Evolutionary conservation across 2,329 filamentous ascomycete species (phyloP).

Genomic region (Fusarium solani-melongenae): DNA sequence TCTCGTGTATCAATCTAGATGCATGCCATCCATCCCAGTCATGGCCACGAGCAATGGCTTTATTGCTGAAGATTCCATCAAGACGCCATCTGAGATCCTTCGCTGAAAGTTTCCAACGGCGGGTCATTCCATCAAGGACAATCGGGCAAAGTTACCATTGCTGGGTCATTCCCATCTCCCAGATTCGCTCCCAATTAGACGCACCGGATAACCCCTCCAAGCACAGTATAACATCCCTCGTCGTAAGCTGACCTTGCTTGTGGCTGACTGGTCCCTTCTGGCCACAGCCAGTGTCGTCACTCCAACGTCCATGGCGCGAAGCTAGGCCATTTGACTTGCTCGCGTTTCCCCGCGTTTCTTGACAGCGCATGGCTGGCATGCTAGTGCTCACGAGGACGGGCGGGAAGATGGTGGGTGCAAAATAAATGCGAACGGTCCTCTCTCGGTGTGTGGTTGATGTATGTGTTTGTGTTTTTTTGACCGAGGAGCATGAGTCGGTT

Average conservation of each 20-base stretch:
- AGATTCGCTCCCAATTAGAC: background rate
- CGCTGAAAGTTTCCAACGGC: background rate
- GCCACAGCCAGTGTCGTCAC: slow-evolving; percentile 34
- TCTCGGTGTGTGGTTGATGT: background rate
- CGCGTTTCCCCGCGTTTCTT: slow-evolving; percentile 30
- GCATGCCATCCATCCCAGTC: background rate
- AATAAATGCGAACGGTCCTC: slow-evolving; percentile 6
- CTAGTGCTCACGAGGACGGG: slow-evolving; percentile 25
- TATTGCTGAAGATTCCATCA: background rate
- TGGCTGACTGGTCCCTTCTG: background rate
- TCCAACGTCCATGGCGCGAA: slow-evolving; percentile 18
- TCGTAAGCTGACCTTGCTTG: background rate
- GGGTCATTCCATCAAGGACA: background rate
- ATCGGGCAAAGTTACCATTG: background rate
- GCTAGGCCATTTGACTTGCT: slow-evolving; percentile 1
- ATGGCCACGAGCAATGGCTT: background rate
- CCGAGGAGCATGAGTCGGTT: background rate
- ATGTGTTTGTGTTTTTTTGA: slow-evolving; percentile 17
- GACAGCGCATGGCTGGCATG: slow-evolving; percentile 20
- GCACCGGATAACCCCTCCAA: background rate
- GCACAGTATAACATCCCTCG: background rate
- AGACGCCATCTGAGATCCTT: background rate
- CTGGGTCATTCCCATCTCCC: background rate
- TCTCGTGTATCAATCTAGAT: background rate
- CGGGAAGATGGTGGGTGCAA: background rate